These are phyloP conservation scores for Crotalaria pallida DNA, from an alignment of 306 rosid species.

Conservation along the genomic window DNA sequence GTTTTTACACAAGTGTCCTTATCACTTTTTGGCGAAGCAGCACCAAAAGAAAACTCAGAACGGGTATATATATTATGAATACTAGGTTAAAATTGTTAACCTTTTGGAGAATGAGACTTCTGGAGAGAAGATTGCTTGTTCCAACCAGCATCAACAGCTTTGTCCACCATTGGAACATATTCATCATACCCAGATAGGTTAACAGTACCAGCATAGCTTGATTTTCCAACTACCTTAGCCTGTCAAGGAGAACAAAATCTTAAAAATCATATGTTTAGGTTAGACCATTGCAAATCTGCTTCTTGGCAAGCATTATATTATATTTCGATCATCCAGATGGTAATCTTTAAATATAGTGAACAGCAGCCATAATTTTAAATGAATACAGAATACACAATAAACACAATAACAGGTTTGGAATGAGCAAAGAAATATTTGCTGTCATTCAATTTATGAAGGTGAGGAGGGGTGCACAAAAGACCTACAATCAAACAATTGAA, in stretches of 20 bases:
- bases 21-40: conserved; percentile 1
- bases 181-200: conserved; percentile 77
- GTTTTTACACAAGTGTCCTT: background rate
- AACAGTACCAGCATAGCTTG: conserved; percentile 46
- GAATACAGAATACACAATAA: background rate
- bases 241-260: conserved; percentile 24
- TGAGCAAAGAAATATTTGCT: background rate
- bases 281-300: background rate
- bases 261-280: background rate
- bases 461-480: background rate
- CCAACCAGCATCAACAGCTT: conserved; percentile 84
- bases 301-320: background rate
- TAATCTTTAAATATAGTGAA: background rate
- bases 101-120: conserved; percentile 52
- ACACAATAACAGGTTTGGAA: background rate
- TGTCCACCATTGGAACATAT: conserved; percentile 95
- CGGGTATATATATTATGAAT: background rate
- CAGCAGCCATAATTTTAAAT: background rate
- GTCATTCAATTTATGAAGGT: background rate
- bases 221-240: conserved; percentile 73
- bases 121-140: conserved; percentile 61
- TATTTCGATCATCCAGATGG: background rate
- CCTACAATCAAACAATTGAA: conserved; percentile 5
- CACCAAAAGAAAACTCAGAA: background rate
- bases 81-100: conserved; percentile 30